Conservation (phyloP, 2,329 filamentous ascomycete genomes). For the Cytospora leucostoma region DNA sequence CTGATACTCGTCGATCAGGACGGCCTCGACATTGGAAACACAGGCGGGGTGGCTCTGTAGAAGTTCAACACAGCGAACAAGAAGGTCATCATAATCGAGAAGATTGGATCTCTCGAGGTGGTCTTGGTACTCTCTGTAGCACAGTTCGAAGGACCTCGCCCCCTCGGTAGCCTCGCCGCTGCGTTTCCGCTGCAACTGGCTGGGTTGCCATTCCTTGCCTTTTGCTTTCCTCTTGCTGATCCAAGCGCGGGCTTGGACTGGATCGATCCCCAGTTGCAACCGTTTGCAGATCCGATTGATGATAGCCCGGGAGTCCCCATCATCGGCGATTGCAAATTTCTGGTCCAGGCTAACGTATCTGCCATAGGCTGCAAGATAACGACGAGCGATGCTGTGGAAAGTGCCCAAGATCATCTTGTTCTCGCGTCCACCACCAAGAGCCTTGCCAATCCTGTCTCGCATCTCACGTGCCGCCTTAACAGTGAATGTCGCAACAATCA, state of each 20-base stretch:
- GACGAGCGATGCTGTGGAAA: constrained; percentile 88
- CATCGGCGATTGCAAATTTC: constrained; percentile 90
- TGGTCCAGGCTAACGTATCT: constrained; percentile 77
- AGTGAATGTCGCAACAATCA: constrained; percentile 95
- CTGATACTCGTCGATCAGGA: constrained; percentile 96
- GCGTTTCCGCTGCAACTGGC: constrained; percentile 40
- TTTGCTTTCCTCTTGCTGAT: constrained; percentile 71
- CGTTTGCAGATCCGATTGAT: constrained; percentile 81
- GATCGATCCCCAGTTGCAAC: constrained; percentile 67
- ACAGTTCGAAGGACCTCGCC: constrained; percentile 63
- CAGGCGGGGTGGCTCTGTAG: constrained; percentile 73
- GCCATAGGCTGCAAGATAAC: constrained; percentile 83
- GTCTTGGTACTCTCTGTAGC: constrained; percentile 75
- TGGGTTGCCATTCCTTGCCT: constrained; percentile 43
- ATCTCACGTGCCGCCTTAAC: constrained; percentile 94
- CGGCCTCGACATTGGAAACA: constrained; percentile 85
- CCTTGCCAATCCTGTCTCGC: constrained; percentile 79
- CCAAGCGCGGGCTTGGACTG: constrained; percentile 68
- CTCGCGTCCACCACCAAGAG: constrained; percentile 77
- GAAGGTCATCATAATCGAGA: constrained; percentile 91
- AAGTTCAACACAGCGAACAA: constrained; percentile 80
- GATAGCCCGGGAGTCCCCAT: constrained; percentile 75
- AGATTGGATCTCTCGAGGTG: constrained; percentile 76
- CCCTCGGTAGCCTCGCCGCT: constrained; percentile 37
- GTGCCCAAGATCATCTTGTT: constrained; percentile 83